Percentiles rank a stretch among this genome's conserved stretches.
phyloP scores from a whole-genome alignment of 768 basidiomycete species.

The Auriscalpium vulgare region DNA sequence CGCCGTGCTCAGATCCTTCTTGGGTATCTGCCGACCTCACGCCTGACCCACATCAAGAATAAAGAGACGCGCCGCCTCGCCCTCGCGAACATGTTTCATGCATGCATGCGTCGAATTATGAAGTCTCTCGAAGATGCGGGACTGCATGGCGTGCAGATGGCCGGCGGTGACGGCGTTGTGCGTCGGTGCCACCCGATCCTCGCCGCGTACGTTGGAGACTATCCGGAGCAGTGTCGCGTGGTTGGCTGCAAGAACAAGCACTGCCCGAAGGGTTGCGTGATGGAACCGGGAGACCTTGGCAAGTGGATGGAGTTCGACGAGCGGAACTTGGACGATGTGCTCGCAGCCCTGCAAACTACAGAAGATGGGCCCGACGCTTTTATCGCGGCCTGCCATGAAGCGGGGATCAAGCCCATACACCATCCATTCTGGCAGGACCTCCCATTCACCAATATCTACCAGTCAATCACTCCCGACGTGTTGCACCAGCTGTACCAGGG shows the following conservation, averaged over 20 bases:
- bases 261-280: constrained; percentile 5
- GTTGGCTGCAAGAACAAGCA: constrained; percentile 6
- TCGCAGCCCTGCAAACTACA: neutral
- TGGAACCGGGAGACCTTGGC: neutral
- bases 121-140: constrained; percentile 20
- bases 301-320: too few relatives aligned
- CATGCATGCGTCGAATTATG: neutral
- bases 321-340: neutral
- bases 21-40: neutral
- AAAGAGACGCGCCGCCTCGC: neutral
- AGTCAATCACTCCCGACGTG: constrained; percentile 23
- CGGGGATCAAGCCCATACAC: neutral
- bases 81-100: neutral
- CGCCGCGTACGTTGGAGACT: constrained; percentile 16
- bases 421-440: constrained; percentile 19
- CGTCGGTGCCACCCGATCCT: constrained; percentile 26
- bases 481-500: constrained; percentile 26
- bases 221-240: constrained; percentile 16
- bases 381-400: neutral
- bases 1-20: neutral
- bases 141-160: constrained; percentile 22
- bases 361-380: neutral
- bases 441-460: constrained; percentile 20
- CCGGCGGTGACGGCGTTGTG: constrained; percentile 28
- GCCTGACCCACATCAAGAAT: neutral